These are phyloP conservation scores for Russula earlei DNA, from an alignment of 768 basidiomycete genomes.

Conservation along the genomic window DNA sequence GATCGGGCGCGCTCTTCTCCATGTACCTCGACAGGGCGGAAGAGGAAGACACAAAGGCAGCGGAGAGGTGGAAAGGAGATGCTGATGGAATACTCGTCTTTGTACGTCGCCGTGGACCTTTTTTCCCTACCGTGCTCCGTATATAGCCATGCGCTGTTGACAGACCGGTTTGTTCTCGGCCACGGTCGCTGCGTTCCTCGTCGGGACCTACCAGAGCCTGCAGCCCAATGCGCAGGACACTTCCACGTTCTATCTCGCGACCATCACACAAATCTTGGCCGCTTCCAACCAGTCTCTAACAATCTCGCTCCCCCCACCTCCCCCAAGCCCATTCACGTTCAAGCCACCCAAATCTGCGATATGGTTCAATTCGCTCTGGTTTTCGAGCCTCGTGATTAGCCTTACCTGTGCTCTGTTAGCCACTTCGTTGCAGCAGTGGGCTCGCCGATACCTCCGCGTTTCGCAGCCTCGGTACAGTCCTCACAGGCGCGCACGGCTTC, in stretches of 20 bases:
- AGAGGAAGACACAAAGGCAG: conserved; percentile 6
- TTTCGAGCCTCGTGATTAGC: conserved; percentile 11
- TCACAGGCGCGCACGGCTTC: conserved; percentile 9
- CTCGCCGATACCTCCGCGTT: conserved; percentile 12
- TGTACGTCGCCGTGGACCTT: conserved; percentile 29
- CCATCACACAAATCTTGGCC: conserved; percentile 2
- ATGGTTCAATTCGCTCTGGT: conserved; percentile 13
- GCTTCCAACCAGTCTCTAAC: neutral
- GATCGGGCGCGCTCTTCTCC: conserved; percentile 12
- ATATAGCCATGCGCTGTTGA: too few relatives aligned
- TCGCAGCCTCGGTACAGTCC: conserved; percentile 10
- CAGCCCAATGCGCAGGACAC: conserved; percentile 8
- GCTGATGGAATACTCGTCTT: conserved; percentile 15
- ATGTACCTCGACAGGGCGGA: conserved; percentile 12
- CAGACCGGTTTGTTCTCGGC: conserved; percentile 16
- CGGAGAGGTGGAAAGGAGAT: conserved; percentile 16
- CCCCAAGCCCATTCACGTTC: conserved; percentile 1
- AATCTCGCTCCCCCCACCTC: neutral
- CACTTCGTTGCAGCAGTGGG: conserved; percentile 13
- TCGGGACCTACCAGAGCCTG: conserved; percentile 7
- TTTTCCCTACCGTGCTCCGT: too few relatives aligned
- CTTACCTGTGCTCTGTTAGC: conserved; percentile 8
- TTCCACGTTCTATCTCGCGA: conserved; percentile 8
- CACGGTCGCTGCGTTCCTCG: conserved; percentile 9
- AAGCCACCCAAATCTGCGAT: conserved; percentile 1